A percentile compares a stretch with the other conserved stretches of the same genome.
Evolutionary conservation across 2,329 filamentous ascomycete species (phyloP).

Genomic region (Aspergillus brasiliensis): DNA sequence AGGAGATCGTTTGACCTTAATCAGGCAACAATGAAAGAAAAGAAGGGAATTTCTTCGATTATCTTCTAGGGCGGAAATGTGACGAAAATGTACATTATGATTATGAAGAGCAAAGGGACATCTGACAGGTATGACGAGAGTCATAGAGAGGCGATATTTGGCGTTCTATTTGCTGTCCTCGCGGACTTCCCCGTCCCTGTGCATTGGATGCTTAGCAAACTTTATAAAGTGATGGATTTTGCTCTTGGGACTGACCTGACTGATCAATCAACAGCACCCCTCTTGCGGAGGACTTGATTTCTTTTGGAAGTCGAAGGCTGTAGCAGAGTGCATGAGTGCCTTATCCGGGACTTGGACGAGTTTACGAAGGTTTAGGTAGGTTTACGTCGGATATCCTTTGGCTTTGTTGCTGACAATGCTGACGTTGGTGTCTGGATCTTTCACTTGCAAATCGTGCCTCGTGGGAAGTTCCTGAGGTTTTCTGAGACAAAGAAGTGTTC

Average conservation of each 20-base stretch:
- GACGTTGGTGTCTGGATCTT: not conserved
- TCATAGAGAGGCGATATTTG: too few relatives aligned
- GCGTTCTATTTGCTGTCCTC: not conserved
- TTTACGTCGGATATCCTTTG: not conserved
- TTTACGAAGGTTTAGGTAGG: not conserved
- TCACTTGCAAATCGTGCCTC: not conserved
- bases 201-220: not conserved
- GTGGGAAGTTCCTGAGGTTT: not conserved
- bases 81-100: not conserved
- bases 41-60: not conserved
- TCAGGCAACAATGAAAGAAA: not conserved
- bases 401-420: not conserved
- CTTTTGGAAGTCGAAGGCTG: not conserved
- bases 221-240: not conserved
- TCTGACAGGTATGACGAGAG: not conserved
- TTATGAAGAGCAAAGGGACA: not conserved
- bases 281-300: not conserved
- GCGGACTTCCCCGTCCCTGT: not conserved
- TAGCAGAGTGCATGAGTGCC: not conserved
- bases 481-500: not conserved
- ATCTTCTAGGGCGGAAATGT: not conserved
- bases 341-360: not conserved
- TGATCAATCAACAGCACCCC: not conserved
- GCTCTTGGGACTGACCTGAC: not conserved
- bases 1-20: not conserved